Evolutionary conservation across 106 monocot species (phyloP).

Genomic region (Apostasia ramifera): DNA sequence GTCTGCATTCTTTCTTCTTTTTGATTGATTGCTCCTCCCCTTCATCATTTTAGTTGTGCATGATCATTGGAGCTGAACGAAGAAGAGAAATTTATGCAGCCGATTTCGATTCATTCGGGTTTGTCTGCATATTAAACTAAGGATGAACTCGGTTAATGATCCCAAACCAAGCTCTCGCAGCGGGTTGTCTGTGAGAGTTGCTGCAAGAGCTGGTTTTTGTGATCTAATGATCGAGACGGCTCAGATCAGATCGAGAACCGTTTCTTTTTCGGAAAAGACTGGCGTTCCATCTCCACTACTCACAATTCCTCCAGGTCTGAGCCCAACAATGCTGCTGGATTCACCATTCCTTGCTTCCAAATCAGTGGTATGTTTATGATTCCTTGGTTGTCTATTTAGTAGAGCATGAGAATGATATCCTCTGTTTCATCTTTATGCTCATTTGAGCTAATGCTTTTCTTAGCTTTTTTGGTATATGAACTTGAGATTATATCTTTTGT

Average conservation of each 20-base stretch:
- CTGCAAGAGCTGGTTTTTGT: constrained; percentile 48
- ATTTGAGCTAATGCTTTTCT: no score
- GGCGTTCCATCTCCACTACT: constrained; percentile 37
- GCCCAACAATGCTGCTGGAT: constrained; percentile 52
- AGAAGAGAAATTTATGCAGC: no score
- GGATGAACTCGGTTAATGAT: constrained; percentile 4
- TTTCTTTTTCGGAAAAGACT: constrained; percentile 6
- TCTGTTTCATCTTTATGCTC: no score
- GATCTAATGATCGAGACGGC: constrained; percentile 39
- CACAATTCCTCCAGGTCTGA: constrained; percentile 61
- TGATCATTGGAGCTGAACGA: no score
- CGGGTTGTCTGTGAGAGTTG: constrained; percentile 53
- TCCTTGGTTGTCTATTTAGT: neutral
- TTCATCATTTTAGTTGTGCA: no score
- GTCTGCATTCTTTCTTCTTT: neutral
- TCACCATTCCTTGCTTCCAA: constrained; percentile 50
- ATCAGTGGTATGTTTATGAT: constrained; percentile 27
- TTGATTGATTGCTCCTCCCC: neutral
- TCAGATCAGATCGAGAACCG: constrained; percentile 14
- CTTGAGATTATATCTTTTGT: no score
- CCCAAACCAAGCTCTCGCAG: constrained; percentile 33
- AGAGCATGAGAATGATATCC: no score
- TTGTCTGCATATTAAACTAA: neutral
- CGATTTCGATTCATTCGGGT: no score
- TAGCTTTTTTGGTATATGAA: no score